Percentiles rank a stretch among this genome's conserved stretches.
phyloP scores from a whole-genome alignment of 805 yeast species.

The Isabelozyma heimii region DNA sequence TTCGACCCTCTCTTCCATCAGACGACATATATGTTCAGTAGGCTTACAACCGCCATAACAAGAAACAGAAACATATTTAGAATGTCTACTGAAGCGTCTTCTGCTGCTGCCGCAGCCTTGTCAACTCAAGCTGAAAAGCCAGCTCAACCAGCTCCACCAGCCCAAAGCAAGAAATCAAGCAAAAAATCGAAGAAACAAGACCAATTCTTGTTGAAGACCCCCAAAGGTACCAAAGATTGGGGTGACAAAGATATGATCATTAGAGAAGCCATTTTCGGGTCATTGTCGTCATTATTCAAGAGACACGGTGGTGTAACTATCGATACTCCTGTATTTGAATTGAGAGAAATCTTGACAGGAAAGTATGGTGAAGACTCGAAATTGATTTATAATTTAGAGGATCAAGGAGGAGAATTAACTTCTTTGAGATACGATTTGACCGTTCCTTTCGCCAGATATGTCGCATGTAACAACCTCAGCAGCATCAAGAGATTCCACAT shows the following conservation, averaged over 20 bases:
- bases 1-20: background rate
- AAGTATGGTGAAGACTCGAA: constrained; percentile 99
- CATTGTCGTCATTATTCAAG: constrained; percentile 74
- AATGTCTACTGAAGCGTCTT: constrained; percentile 20
- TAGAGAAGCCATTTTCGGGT: constrained; percentile 79
- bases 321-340: constrained; percentile 97
- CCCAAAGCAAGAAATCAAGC: constrained; percentile 9
- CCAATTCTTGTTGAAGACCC: constrained; percentile 80
- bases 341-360: constrained; percentile 92
- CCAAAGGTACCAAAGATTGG: constrained; percentile 98
- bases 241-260: constrained; percentile 96
- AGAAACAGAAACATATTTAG: constrained; percentile 7
- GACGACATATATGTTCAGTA: constrained; percentile 11
- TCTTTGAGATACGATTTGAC: constrained; percentile 95
- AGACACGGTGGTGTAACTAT: constrained; percentile 98
- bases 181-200: constrained; percentile 44
- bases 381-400: constrained; percentile 91
- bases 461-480: constrained; percentile 91
- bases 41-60: constrained; percentile 2
- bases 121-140: constrained; percentile 5
- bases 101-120: constrained; percentile 5
- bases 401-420: constrained; percentile 98
- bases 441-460: constrained; percentile 96
- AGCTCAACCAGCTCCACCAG: constrained; percentile 1
- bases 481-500: constrained; percentile 92